Evolutionary conservation across 495 filamentous ascomycete species (phyloP).

Genomic region (Xylaria acuta): DNA sequence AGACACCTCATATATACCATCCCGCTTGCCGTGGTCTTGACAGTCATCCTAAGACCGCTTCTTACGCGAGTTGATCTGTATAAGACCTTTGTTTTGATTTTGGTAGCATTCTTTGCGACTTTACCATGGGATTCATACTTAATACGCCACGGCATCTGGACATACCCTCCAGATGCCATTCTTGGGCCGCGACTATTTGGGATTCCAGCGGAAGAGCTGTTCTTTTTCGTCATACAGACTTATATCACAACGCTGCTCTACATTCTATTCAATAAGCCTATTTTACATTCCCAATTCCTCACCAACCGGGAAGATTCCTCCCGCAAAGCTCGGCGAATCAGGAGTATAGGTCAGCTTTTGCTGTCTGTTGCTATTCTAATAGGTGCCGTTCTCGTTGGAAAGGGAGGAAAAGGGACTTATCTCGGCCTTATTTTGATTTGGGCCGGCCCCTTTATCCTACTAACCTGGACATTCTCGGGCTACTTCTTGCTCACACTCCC

Average conservation of each 20-base stretch:
- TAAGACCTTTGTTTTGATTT: constrained; percentile 62
- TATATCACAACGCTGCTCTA: constrained; percentile 72
- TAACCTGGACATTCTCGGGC: constrained; percentile 67
- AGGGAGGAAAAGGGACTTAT: constrained; percentile 59
- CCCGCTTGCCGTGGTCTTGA: constrained; percentile 63
- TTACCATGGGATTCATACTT: constrained; percentile 77
- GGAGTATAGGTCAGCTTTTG: constrained; percentile 48
- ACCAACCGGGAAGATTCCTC: constrained; percentile 39
- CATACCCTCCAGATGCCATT: constrained; percentile 66
- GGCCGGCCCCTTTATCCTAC: constrained; percentile 65
- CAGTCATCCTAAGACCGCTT: constrained; percentile 62
- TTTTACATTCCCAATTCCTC: constrained; percentile 64
- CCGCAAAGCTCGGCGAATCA: constrained; percentile 17
- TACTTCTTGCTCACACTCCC: constrained; percentile 65
- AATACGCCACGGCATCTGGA: constrained; percentile 67
- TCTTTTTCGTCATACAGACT: constrained; percentile 79
- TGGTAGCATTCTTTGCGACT: constrained; percentile 64
- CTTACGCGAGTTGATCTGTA: constrained; percentile 63
- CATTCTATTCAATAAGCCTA: constrained; percentile 65
- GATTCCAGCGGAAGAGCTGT: constrained; percentile 71
- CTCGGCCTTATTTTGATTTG: constrained; percentile 71
- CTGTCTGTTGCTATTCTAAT: constrained; percentile 45
- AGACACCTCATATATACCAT: constrained; percentile 75
- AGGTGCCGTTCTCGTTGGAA: constrained; percentile 49
- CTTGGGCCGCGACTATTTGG: constrained; percentile 61